Conservation (phyloP, 2,329 filamentous ascomycete genomes). For the Aureobasidium sp. region DNA sequence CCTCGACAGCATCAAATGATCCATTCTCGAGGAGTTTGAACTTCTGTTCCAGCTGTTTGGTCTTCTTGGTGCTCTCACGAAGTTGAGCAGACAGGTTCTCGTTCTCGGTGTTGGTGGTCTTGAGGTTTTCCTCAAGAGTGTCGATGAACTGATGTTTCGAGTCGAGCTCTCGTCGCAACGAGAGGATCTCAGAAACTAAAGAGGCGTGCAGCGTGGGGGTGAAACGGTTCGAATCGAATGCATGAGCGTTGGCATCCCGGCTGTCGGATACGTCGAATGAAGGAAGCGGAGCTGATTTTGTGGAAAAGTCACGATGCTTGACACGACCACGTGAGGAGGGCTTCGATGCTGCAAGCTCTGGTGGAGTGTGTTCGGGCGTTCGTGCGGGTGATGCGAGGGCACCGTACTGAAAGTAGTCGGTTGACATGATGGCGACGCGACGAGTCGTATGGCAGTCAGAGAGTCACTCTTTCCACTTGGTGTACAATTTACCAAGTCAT, state of each 20-base stretch:
- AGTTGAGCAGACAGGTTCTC: constrained; percentile 58
- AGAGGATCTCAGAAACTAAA: constrained; percentile 86
- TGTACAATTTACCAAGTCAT: neutral
- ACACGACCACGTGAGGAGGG: constrained; percentile 48
- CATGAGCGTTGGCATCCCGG: constrained; percentile 57
- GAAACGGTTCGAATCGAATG: constrained; percentile 82
- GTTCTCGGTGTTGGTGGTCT: constrained; percentile 63
- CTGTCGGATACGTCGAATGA: constrained; percentile 35
- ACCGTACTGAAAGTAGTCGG: constrained; percentile 44
- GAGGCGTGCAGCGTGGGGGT: constrained; percentile 93
- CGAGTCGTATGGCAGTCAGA: neutral
- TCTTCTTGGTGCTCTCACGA: constrained; percentile 61
- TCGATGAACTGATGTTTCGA: constrained; percentile 83
- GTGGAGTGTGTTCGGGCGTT: constrained; percentile 61
- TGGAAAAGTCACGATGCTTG: constrained; percentile 54
- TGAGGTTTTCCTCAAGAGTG: constrained; percentile 65
- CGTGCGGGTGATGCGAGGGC: constrained; percentile 61
- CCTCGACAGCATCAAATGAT: constrained; percentile 73
- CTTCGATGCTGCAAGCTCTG: constrained; percentile 44
- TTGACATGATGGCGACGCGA: constrained; percentile 24
- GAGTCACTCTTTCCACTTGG: neutral
- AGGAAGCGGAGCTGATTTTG: constrained; percentile 48
- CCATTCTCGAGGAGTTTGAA: constrained; percentile 80
- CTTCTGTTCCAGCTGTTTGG: constrained; percentile 72
- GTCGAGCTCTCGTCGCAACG: constrained; percentile 79